Base-by-base conservation (phyloP, 768 basidiomycete genomes). In the Rhodotorula diobovata region DNA sequence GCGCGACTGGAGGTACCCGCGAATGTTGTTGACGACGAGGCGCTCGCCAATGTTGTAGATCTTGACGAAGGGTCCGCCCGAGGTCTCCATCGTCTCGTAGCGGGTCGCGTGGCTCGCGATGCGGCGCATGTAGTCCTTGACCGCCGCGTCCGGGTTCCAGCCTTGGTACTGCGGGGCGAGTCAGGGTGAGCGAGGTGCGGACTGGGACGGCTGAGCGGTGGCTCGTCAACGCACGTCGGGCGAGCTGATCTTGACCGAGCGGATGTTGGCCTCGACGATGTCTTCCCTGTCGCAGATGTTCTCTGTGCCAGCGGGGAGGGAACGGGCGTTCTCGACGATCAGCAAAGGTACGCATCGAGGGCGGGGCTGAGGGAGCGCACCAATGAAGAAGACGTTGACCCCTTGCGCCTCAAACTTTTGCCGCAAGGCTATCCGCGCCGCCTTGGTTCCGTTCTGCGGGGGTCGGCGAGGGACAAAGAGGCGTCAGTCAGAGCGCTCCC, bases 1-100 rank as follows among this genome's bases (percentile, higher is more conserved):
- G 70, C 95, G 84, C 4, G 92, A 92, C 88, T 98, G 81, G 6
- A 95, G 83, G 77, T 95, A 95, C 66, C 93, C 93, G 80, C 89
- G 87, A 75, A 94, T 89, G 63, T 90, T 85, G 78, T 99, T 97
- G 67, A 97, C 87, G 83, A 91, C 89, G 68, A 98, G 95, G 80
- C 91, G 90, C 82, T 98, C 95, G 62, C 95, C 93, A 30, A 97
- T 94, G 80, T 98, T 97, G 79, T 91, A 85, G 76, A 97, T 93
- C 76, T 92, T 91, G 78, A 98, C 95, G 77, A 86, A 96, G 4
- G 95, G 93, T 86, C 91, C 94, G 48, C 87, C 90, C 4, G 87
- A 88, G 76, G 95, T 94, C 68, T 90, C 90, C 37, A 99, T 88
- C 0, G 94, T 87, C 78, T 99, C 88, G 80, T 99, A 99, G 57